phyloP scores from a whole-genome alignment of 169 alveolate species.

The Cryptosporidium canis region DNA sequence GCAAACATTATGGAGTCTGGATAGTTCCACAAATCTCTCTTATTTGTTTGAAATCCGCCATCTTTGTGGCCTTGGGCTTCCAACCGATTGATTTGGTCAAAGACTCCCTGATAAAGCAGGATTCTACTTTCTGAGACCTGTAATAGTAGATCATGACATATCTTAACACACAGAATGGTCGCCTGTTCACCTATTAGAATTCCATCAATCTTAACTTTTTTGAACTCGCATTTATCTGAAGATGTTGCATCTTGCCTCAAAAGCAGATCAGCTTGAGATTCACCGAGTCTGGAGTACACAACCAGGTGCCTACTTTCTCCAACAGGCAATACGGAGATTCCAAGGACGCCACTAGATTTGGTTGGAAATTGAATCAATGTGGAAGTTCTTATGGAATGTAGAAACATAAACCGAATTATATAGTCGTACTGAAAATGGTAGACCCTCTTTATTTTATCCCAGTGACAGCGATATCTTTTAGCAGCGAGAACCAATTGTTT shows the following conservation, averaged over 20 bases:
- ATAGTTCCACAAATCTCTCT: not conserved
- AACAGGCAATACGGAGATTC: not conserved
- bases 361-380: not conserved
- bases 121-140: slow-evolving; percentile 24
- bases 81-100: not conserved
- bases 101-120: not conserved
- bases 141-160: slow-evolving; percentile 9
- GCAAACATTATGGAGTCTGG: slow-evolving; percentile 8
- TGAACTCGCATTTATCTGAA: not conserved
- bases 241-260: not conserved
- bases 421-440: not conserved
- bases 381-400: not conserved
- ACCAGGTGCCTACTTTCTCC: not conserved
- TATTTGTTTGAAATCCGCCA: not conserved
- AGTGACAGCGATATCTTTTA: not conserved
- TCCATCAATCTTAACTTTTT: not conserved
- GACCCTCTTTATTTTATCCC: not conserved
- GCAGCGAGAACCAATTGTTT: not conserved
- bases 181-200: not conserved
- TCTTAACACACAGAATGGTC: not conserved
- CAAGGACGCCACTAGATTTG: not conserved
- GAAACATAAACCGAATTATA: not conserved
- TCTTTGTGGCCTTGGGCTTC: not conserved
- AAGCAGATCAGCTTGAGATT: not conserved
- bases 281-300: not conserved